These are phyloP conservation scores for Cladosporium sp. DNA, from an alignment of 2,329 filamentous ascomycete genomes.

Conservation along the genomic window DNA sequence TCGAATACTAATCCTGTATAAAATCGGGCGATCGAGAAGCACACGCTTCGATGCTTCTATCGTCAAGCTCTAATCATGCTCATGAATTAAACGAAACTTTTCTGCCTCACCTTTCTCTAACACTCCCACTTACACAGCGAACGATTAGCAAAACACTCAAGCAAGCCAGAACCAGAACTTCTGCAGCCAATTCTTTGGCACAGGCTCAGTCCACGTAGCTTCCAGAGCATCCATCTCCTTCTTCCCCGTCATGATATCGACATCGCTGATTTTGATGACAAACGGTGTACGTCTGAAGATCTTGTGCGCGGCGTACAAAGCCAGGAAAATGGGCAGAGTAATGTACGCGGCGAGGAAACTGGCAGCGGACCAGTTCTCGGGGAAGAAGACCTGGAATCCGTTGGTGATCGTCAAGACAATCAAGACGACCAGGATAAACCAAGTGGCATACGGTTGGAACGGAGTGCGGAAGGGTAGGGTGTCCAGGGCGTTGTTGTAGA, in stretches of 20 bases:
- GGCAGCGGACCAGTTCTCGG: conserved; percentile 41
- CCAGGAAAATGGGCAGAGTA: conserved; percentile 57
- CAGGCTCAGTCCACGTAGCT: conserved; percentile 40
- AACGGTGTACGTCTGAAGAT: conserved; percentile 45
- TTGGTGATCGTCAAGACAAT: conserved; percentile 55
- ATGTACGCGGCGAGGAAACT: conserved; percentile 60
- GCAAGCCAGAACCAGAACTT: conserved; percentile 48
- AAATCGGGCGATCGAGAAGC: too few relatives aligned
- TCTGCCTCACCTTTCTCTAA: too few relatives aligned
- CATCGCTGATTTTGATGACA: conserved; percentile 35
- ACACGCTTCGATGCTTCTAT: too few relatives aligned
- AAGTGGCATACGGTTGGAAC: conserved; percentile 51
- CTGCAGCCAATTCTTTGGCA: conserved; percentile 42
- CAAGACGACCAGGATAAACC: conserved; percentile 46
- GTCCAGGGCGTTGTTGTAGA: conserved; percentile 41
- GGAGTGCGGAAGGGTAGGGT: conserved; percentile 49
- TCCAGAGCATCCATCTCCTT: conserved; percentile 39
- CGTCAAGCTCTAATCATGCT: too few relatives aligned
- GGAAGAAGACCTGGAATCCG: conserved; percentile 56
- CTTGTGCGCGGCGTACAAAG: conserved; percentile 56
- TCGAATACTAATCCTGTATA: too few relatives aligned
- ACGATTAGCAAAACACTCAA: too few relatives aligned
- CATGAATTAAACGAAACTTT: too few relatives aligned
- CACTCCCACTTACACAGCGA: too few relatives aligned
- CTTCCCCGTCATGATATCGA: conserved; percentile 46